These are phyloP conservation scores for Rosa lucieae DNA, from an alignment of 306 rosid species.

Conservation along the genomic window DNA sequence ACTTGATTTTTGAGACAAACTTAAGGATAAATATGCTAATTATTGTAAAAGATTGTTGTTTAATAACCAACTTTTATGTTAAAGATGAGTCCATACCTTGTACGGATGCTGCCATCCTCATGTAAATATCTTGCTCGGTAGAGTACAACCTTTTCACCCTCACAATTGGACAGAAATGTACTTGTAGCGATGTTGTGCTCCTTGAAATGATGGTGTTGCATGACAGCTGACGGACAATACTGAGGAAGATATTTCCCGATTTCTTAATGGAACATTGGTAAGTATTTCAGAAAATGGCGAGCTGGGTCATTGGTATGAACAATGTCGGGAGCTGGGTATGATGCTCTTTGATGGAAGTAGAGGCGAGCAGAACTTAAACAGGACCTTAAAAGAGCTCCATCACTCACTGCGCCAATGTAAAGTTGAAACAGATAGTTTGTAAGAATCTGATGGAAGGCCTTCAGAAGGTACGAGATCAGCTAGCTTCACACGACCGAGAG, in stretches of 20 bases:
- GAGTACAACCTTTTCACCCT: too few relatives aligned
- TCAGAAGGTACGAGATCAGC: too few relatives aligned
- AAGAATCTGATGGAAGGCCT: too few relatives aligned
- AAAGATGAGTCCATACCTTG: constrained; percentile 15
- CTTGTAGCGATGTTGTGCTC: constrained; percentile 42
- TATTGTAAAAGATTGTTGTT: too few relatives aligned
- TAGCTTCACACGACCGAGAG: too few relatives aligned
- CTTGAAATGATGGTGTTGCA: constrained; percentile 85
- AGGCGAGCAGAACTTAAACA: constrained; percentile 84
- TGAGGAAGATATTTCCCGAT: constrained; percentile 82
- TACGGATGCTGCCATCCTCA: constrained; percentile 40
- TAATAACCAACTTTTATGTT: neutral
- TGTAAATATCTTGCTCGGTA: constrained; percentile 38
- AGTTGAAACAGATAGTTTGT: too few relatives aligned
- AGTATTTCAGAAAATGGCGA: constrained; percentile 80
- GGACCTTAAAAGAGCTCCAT: constrained; percentile 84
- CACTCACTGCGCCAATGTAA: constrained; percentile 15
- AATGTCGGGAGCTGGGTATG: constrained; percentile 67
- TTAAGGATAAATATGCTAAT: neutral
- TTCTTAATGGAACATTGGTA: constrained; percentile 81
- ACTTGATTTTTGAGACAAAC: neutral
- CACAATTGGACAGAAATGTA: too few relatives aligned
- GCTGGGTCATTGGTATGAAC: constrained; percentile 66
- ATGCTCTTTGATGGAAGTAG: constrained; percentile 78
- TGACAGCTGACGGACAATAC: constrained; percentile 95